Conservation (phyloP, 805 yeast genomes). For the Kodamaea lidongshanica region DNA sequence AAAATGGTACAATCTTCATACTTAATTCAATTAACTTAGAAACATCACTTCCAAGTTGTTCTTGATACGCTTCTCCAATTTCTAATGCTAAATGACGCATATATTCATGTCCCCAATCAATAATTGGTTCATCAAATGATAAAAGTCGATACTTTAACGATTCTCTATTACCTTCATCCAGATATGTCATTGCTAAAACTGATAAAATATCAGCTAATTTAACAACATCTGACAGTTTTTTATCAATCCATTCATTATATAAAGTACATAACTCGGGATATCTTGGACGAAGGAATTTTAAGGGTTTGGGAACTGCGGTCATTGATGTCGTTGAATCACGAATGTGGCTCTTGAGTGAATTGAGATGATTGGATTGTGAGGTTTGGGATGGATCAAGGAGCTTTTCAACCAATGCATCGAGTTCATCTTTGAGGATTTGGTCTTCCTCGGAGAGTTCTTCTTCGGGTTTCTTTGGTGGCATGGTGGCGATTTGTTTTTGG, state of each 20-base stretch:
- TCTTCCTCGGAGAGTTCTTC: slow-evolving; percentile 95
- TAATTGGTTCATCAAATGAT: slow-evolving; percentile 51
- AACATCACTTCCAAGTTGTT: slow-evolving; percentile 31
- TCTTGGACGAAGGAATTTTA: slow-evolving; percentile 88
- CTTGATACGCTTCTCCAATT: slow-evolving; percentile 81
- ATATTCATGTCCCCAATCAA: slow-evolving; percentile 97
- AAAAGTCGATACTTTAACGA: slow-evolving; percentile 72
- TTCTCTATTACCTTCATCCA: slow-evolving; percentile 73
- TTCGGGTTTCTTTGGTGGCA: slow-evolving; percentile 35
- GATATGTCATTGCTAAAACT: slow-evolving; percentile 90
- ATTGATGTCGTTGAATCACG: slow-evolving; percentile 93
- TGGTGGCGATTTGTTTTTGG: too few species aligned
- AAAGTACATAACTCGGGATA: slow-evolving; percentile 62
- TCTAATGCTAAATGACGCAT: slow-evolving; percentile 93
- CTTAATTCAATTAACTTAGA: slow-evolving; percentile 56
- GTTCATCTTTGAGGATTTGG: slow-evolving; percentile 74
- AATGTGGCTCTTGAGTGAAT: slow-evolving; percentile 67
- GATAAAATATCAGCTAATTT: slow-evolving; percentile 84
- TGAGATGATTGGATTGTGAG: slow-evolving; percentile 57
- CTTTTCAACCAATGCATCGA: slow-evolving; percentile 81
- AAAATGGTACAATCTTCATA: slow-evolving; percentile 76
- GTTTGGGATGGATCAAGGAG: slow-evolving; percentile 46
- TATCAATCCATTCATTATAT: slow-evolving; percentile 59
- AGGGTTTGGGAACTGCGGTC: slow-evolving; percentile 99
- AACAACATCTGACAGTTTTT: slow-evolving; percentile 30